Percentiles rank a stretch among this genome's conserved stretches.
Evolutionary conservation across 495 filamentous ascomycete genomes (phyloP).

Genomic region (Penicilliopsis zonata): DNA sequence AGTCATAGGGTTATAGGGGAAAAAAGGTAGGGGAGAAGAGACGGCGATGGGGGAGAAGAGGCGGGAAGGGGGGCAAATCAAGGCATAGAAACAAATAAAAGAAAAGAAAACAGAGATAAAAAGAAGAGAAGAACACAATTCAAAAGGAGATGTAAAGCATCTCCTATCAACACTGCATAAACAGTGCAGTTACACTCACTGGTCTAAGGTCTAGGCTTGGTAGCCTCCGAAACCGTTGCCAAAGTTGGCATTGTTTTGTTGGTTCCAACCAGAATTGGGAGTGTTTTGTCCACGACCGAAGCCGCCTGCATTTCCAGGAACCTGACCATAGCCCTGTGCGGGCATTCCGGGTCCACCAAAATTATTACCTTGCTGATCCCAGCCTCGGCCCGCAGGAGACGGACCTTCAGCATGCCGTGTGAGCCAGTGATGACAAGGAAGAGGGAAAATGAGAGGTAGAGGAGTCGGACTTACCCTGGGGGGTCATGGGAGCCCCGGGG

Average conservation of each 20-base stretch:
- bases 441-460: conserved; percentile 6
- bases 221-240: conserved; percentile 43
- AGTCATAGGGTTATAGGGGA: not conserved
- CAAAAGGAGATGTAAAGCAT: conserved; percentile 1
- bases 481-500: conserved; percentile 62
- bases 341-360: conserved; percentile 46
- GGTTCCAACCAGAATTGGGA: conserved; percentile 63
- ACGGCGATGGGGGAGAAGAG: conserved; percentile 4
- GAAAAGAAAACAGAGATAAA: conserved; percentile 5
- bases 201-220: conserved; percentile 41
- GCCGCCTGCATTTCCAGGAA: conserved; percentile 63
- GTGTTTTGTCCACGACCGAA: conserved; percentile 74
- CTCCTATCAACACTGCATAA: not conserved
- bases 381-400: conserved; percentile 48
- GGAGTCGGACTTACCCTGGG: conserved; percentile 38
- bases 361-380: conserved; percentile 48
- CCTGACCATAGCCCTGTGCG: conserved; percentile 45
- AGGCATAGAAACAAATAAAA: conserved; percentile 4
- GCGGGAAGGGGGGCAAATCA: conserved; percentile 6
- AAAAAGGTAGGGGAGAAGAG: conserved; percentile 1
- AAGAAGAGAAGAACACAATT: conserved; percentile 6
- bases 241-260: conserved; percentile 38
- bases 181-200: not conserved
- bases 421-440: conserved; percentile 11
- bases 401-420: conserved; percentile 31